phyloP scores from a whole-genome alignment of 148 eudicot species.

The Suaeda aralocaspica region DNA sequence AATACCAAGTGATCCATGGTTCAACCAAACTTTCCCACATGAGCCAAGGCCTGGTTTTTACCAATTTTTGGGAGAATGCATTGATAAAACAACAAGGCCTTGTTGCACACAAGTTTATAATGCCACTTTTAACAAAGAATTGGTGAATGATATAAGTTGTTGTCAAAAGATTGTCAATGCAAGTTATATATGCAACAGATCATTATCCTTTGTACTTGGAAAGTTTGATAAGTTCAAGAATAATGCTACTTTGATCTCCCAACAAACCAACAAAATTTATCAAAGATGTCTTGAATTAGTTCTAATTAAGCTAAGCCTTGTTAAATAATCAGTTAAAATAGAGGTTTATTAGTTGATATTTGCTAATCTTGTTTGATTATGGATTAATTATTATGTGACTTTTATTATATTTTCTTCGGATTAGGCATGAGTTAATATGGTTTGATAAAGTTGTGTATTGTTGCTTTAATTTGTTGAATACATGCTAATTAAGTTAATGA shows the following conservation, averaged over 20 bases:
- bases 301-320: too few relatives aligned
- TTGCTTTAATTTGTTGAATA: too few relatives aligned
- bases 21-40: slow-evolving; percentile 10
- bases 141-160: background rate
- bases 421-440: too few relatives aligned
- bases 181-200: slow-evolving; percentile 12
- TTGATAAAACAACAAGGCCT: slow-evolving; percentile 13
- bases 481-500: too few relatives aligned
- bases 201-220: slow-evolving; percentile 2
- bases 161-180: slow-evolving; percentile 8
- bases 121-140: slow-evolving; percentile 2
- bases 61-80: slow-evolving; percentile 23
- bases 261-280: slow-evolving; percentile 12
- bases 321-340: too few relatives aligned
- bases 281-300: background rate
- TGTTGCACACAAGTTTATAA: slow-evolving; percentile 10
- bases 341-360: too few relatives aligned
- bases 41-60: slow-evolving; percentile 19
- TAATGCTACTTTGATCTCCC: slow-evolving; percentile 1
- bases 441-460: too few relatives aligned
- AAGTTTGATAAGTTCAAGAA: slow-evolving; percentile 16
- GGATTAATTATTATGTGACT: too few relatives aligned
- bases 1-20: slow-evolving; percentile 18
- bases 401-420: too few relatives aligned
- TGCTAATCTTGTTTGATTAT: too few relatives aligned